Conservation (phyloP, 2,329 filamentous ascomycete species). For the Fusarium euwallaceae region DNA sequence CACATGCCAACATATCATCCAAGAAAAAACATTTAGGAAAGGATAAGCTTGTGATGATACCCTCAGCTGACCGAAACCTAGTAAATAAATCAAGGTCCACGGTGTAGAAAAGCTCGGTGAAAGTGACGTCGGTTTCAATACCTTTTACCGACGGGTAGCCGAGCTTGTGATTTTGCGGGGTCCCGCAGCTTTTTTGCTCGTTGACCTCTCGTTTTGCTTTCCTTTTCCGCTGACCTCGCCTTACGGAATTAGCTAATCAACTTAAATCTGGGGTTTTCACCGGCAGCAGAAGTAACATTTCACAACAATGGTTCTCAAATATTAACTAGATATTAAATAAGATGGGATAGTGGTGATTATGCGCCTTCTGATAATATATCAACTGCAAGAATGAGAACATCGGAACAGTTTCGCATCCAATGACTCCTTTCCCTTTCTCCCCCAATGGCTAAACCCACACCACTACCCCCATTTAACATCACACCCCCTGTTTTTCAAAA, state of each 20-base stretch:
- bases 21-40: no score
- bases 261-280: slow-evolving; percentile 6
- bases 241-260: slow-evolving; percentile 19
- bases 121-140: slow-evolving; percentile 43
- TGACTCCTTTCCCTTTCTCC: slow-evolving; percentile 6
- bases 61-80: slow-evolving; percentile 1
- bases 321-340: not conserved
- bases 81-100: not conserved
- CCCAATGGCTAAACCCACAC: slow-evolving; percentile 13
- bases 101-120: slow-evolving; percentile 20
- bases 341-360: not conserved
- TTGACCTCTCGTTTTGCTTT: not conserved
- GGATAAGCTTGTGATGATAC: not conserved
- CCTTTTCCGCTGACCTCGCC: slow-evolving; percentile 11
- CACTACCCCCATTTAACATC: not conserved
- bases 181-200: slow-evolving; percentile 12
- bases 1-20: not conserved
- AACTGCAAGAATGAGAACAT: not conserved
- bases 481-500: slow-evolving; percentile 7
- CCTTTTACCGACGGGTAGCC: slow-evolving; percentile 63
- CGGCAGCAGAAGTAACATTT: not conserved
- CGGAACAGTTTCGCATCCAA: slow-evolving; percentile 9
- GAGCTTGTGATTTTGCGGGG: slow-evolving; percentile 72
- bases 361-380: not conserved
- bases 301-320: not conserved